These are phyloP conservation scores for Cyclospora cayetanensis DNA, from an alignment of 169 alveolate species.

Conservation along the genomic window DNA sequence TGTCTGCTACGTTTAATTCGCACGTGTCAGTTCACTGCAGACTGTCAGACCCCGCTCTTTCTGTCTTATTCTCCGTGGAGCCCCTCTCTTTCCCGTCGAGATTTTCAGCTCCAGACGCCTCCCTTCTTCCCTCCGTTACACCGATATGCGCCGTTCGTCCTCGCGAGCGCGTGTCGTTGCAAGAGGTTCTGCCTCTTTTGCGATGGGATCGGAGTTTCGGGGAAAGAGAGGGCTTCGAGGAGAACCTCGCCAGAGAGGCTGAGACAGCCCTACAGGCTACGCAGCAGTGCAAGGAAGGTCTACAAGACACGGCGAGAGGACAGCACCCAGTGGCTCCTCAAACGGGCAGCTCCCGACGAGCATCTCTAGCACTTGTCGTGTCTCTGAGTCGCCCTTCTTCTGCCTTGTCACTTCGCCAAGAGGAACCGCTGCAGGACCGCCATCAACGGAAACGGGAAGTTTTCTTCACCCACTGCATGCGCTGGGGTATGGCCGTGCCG, in stretches of 20 bases:
- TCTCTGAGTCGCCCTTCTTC: conserved; percentile 24
- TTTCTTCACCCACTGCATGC: conserved; percentile 10
- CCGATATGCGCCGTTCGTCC: too few relatives aligned
- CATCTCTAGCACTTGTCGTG: not conserved
- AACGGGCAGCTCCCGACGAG: not conserved
- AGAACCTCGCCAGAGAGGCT: too few relatives aligned
- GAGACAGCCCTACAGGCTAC: too few relatives aligned
- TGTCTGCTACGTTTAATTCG: not conserved
- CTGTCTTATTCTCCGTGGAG: not conserved
- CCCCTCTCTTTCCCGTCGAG: not conserved
- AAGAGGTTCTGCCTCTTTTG: too few relatives aligned
- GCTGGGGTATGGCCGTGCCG: not conserved
- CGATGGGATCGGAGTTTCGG: too few relatives aligned
- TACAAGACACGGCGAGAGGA: not conserved
- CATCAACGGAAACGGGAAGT: conserved; percentile 16
- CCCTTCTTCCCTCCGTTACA: too few relatives aligned
- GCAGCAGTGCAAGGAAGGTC: not conserved
- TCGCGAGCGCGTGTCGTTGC: too few relatives aligned
- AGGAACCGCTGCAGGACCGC: conserved; percentile 16
- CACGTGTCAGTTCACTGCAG: not conserved
- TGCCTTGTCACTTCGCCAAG: not conserved
- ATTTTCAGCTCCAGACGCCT: too few relatives aligned
- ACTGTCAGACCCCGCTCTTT: not conserved
- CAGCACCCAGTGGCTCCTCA: not conserved
- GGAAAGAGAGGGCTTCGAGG: too few relatives aligned